Base-by-base conservation (phyloP, 768 basidiomycete genomes). In the Ramaria sp. region DNA sequence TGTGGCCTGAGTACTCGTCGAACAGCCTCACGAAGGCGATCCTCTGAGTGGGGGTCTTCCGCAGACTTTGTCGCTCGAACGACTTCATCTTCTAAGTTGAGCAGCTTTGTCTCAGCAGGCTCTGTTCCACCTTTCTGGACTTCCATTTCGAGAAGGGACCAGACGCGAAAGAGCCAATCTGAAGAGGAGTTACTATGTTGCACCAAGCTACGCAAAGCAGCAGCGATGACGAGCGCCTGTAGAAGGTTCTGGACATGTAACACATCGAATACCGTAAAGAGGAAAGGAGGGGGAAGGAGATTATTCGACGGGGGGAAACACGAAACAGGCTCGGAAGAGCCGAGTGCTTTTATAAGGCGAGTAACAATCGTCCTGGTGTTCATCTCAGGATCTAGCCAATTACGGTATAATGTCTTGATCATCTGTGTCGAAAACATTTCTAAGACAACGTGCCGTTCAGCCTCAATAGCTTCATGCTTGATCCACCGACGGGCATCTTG, bases 11-110 rank as follows among this genome's bases (percentile, higher is more conserved):
- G 68, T 3, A 80, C 83, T 37, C 82, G 76, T 53, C 79, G 74
- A 7, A 86, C 83, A 2, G 80, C 77, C 3, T 72, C 71, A 20
- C 83, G 81, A 20, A 88, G 65, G 36, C 63, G 66, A 5, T 56
- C 58, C 59, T 85, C 83, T 56, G 79, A 78, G 1, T 72, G 71
- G 25, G 62, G 62, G 39, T 67, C 61, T 18, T 69, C 48, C 1
- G 60, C 45, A 37, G 13, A 43, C 3, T n/a, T 36, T 9, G 51
- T 20, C 1, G 78, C 78, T 22, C 75, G 79, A 28, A 87, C 64
- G 43, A 88, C 79, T 62, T 88, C 86, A 61, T 88, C 86, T 0
- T 81, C 83, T 24, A 88, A 75, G 63, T 88, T 81, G 44, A 80
- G 63, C 36, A 87, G 64, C 61, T 82, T 84, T 16, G 80, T 81